phyloP scores from a whole-genome alignment of 495 filamentous ascomycete genomes.

The Neurospora sp. region DNA sequence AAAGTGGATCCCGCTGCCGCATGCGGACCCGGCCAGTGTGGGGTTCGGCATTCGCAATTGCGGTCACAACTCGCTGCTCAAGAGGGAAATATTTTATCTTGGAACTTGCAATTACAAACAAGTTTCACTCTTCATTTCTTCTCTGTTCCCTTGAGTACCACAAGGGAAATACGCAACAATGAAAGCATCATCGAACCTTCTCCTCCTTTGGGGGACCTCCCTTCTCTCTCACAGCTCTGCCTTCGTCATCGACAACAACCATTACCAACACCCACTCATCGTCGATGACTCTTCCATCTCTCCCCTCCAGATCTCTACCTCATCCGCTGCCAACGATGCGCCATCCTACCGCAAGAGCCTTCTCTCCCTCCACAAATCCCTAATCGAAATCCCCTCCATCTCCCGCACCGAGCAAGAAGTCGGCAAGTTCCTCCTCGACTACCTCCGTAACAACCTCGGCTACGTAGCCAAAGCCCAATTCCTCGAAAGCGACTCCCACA shows the following conservation, averaged over 20 bases:
- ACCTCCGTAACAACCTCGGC: constrained; percentile 37
- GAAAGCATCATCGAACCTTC: neutral
- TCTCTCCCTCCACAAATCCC: constrained; percentile 65
- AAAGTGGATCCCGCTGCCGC: neutral
- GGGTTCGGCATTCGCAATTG: neutral
- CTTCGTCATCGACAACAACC: neutral
- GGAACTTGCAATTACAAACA: neutral
- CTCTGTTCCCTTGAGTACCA: neutral
- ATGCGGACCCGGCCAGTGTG: neutral
- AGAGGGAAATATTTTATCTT: neutral
- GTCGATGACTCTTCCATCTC: neutral
- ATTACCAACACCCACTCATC: neutral
- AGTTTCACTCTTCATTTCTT: neutral
- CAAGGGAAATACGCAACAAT: neutral
- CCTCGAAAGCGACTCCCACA: constrained; percentile 38
- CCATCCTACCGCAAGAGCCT: constrained; percentile 38
- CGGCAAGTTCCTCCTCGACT: constrained; percentile 55
- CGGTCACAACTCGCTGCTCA: neutral
- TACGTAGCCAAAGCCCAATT: constrained; percentile 52
- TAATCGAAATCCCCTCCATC: constrained; percentile 69
- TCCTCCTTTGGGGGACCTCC: neutral
- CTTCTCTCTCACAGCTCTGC: neutral
- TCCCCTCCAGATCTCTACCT: neutral
- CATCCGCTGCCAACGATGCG: neutral
- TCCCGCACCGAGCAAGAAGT: constrained; percentile 61